Evolutionary conservation across 257 asterid genomes (phyloP), one percentile per base, ranked within the genome.

Genomic region (Euphrasia confusa): DNA sequence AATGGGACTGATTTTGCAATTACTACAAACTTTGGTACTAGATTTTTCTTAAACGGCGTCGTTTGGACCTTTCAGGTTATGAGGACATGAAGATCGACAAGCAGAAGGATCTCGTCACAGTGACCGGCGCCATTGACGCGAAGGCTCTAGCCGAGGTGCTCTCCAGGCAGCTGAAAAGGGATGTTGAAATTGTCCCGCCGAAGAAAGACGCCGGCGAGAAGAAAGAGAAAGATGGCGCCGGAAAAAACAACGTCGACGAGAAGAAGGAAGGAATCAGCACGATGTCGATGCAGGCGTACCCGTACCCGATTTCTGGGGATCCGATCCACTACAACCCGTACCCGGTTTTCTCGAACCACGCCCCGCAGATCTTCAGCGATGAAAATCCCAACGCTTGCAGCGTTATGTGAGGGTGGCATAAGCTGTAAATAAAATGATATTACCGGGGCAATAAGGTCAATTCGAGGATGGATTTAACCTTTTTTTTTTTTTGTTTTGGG

Each of bases 61-160:
- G 24, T 21, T 21, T 21, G 24, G 24, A 21, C 2, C 56, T 50
- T 50, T 18, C 74, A 91, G 97, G 98, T 1, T 91, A 71, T 60
- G 60, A 82, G 35, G 95, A 83, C 4, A 66, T 91, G 69, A 77
- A 77, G 57, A 49, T 91, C 4, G 95, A 91, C 73, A 50, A 13
- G 63, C 79, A 78, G 26, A 88, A 84, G 76, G 94, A 88, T 18
- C 69, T 75, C 72, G 83, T 91, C 27, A 88, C 82, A 5, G 96
- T 88, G 56, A 88, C 77, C 6, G 98, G 98, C 32, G 71, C 96
- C 59, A 81, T 91, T 68, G 98, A 88, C 71, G 78, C 82, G 90
- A 82, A 86, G 72, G 94, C 81, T 1, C 37, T 91, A 70, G 94
- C 74, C 2, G 94, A 81, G 54, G 17, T 24, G 33, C 75, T 91